These are phyloP conservation scores for Alternaria sp. DNA, from an alignment of 2,329 filamentous ascomycete genomes.

Conservation along the genomic window DNA sequence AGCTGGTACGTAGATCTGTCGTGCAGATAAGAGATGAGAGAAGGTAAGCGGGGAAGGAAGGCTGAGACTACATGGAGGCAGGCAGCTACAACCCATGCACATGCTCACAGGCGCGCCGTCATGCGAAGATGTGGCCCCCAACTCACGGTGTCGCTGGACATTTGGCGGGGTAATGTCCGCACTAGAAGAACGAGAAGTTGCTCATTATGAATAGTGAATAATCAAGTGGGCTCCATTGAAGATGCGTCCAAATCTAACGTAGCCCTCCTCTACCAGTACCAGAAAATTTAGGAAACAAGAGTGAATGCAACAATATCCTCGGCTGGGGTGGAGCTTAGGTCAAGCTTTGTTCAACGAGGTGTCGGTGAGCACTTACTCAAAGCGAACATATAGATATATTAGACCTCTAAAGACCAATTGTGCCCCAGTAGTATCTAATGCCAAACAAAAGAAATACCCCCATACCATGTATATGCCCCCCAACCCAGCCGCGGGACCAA, in stretches of 20 bases:
- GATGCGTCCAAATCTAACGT: no score
- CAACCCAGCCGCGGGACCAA: background rate
- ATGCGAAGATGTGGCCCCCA: background rate
- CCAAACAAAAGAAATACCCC: slow-evolving; percentile 6
- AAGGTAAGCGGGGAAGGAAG: background rate
- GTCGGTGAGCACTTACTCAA: background rate
- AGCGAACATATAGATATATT: background rate
- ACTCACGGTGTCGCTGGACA: background rate
- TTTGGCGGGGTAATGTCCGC: background rate
- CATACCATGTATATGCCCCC: background rate
- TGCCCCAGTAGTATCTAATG: slow-evolving; percentile 3
- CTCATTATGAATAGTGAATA: no score
- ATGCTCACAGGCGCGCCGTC: background rate
- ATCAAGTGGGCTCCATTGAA: no score
- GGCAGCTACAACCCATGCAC: background rate
- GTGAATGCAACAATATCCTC: no score
- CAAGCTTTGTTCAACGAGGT: no score
- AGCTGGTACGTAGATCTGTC: no score
- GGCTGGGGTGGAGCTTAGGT: no score
- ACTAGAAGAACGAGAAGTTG: no score
- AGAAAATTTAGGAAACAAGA: no score
- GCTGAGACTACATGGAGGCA: background rate
- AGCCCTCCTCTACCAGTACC: no score
- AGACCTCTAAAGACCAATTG: background rate
- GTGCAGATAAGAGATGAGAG: no score